Evolutionary conservation across 306 rosid genomes (phyloP).

Genomic region (Coriaria nepalensis): DNA sequence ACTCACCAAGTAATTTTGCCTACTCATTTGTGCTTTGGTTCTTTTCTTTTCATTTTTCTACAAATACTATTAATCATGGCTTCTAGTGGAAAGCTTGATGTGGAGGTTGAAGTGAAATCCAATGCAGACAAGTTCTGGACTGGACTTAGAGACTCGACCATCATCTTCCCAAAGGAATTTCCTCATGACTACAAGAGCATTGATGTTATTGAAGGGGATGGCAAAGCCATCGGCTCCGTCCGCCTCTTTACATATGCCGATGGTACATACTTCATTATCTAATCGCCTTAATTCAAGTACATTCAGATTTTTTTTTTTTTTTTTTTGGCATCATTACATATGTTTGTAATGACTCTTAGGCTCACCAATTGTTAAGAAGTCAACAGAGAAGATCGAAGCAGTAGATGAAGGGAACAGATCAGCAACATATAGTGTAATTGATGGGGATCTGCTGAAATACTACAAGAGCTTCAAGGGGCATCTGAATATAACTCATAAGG

Average conservation of each 20-base stretch:
- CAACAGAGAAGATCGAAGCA: constrained; percentile 42
- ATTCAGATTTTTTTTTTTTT: too few species aligned
- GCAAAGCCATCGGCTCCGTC: constrained; percentile 55
- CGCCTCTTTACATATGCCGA: constrained; percentile 45
- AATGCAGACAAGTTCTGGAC: constrained; percentile 30
- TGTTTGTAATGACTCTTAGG: constrained; percentile 19
- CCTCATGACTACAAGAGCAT: constrained; percentile 73
- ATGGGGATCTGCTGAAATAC: constrained; percentile 69
- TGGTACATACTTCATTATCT: constrained; percentile 19
- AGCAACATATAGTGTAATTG: constrained; percentile 33
- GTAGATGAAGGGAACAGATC: constrained; percentile 47
- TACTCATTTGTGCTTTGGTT: background rate
- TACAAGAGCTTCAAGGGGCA: constrained; percentile 48
- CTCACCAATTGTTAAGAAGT: constrained; percentile 42
- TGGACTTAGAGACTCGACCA: constrained; percentile 23
- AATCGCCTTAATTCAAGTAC: background rate
- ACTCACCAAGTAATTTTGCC: too few species aligned
- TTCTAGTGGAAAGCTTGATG: constrained; percentile 23
- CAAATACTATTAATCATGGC: constrained; percentile 23
- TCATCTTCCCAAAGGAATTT: constrained; percentile 32
- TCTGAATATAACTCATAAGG: constrained; percentile 29
- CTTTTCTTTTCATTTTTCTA: background rate
- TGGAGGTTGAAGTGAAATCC: constrained; percentile 36
- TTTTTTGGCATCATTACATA: background rate
- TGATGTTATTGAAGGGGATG: constrained; percentile 66